Conservation (phyloP, 2,329 filamentous ascomycete genomes). For the Fusarium verrucosum region DNA sequence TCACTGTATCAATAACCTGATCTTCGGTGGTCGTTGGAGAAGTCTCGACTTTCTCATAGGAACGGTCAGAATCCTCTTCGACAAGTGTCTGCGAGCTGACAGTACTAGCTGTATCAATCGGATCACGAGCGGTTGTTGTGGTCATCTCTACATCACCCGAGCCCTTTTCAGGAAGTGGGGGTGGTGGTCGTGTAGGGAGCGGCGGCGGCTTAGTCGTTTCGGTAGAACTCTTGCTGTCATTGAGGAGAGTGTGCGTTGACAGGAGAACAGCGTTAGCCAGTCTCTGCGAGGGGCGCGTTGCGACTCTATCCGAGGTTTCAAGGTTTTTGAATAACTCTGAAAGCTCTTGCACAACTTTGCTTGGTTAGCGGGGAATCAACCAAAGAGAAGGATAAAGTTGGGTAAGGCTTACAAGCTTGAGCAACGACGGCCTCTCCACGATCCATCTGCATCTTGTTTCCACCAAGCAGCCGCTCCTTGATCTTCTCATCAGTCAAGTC, state of each 20-base stretch:
- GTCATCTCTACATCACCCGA: slow-evolving; percentile 50
- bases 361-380: slow-evolving; percentile 43
- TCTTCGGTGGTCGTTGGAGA: slow-evolving; percentile 22
- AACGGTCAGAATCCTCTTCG: slow-evolving; percentile 50
- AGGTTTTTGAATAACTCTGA: slow-evolving; percentile 75
- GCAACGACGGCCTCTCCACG: slow-evolving; percentile 69
- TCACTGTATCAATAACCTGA: slow-evolving; percentile 41
- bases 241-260: slow-evolving; percentile 54
- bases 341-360: slow-evolving; percentile 77
- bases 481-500: slow-evolving; percentile 71
- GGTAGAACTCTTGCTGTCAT: slow-evolving; percentile 43
- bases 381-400: background rate
- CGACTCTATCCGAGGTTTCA: slow-evolving; percentile 67
- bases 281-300: slow-evolving; percentile 76
- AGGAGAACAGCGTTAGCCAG: slow-evolving; percentile 83
- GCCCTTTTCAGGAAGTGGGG: slow-evolving; percentile 48
- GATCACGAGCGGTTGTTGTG: slow-evolving; percentile 45
- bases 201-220: slow-evolving; percentile 55
- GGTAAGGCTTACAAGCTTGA: slow-evolving; percentile 74
- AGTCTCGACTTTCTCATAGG: slow-evolving; percentile 49
- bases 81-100: slow-evolving; percentile 64
- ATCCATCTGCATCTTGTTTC: slow-evolving; percentile 62
- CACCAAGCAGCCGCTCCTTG: slow-evolving; percentile 76
- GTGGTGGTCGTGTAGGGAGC: slow-evolving; percentile 59
- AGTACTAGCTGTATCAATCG: slow-evolving; percentile 55